Evolutionary conservation across 768 basidiomycete genomes (phyloP), one percentile per base, ranked within the genome.

Genomic region (Pseudohyphozyma bogoriensis): DNA sequence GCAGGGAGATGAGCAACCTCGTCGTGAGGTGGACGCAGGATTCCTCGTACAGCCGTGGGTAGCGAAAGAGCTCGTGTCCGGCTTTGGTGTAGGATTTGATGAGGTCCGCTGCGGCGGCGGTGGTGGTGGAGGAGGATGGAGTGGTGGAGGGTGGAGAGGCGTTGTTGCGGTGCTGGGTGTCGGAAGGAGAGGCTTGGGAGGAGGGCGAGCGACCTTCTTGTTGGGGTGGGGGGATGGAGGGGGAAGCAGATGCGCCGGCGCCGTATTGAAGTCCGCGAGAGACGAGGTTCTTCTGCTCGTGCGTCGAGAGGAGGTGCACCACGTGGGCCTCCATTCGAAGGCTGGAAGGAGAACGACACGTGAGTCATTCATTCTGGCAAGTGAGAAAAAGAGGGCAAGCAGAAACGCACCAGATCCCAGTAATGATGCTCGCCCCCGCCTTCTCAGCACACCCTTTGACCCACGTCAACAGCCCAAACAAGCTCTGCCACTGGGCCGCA

Each of bases 401-500:
- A 22, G 9, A 10, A 4, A 18, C 64, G 29, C 33, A 66, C 64
- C 65, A 66, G 1, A 66, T 40, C 3, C 54, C 65, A 3, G 42
- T 40, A 15, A 66, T 22, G 29, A 62, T 24, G 3, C 24, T 18
- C n/a, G 54, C 28, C 1, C 26, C 26, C 29, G 64, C 55, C 56
- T 63, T 62, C 50, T 68, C 67, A 0, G 63, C 62, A 46, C 40
- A 32, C 28, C 60, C 57, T 44, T 56, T 63, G 18, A 69, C 69
- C 29, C 68, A 68, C 52, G 51, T 51, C n/a, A 68, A 42, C 40
- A 70, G 39, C 20, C 69, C 69, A 45, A 65, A 68, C 31, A 68
- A 59, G 51, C 56, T 63, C 51, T 56, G 52, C 69, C 69, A 70
- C 28, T 70, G 65, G 50, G 31, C 35, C 4, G 22, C 18, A 24